Percentiles rank a stretch among this genome's conserved stretches.
Evolutionary conservation across 163 green algal species (phyloP).

Genomic region (Scenedesmus sp.): DNA sequence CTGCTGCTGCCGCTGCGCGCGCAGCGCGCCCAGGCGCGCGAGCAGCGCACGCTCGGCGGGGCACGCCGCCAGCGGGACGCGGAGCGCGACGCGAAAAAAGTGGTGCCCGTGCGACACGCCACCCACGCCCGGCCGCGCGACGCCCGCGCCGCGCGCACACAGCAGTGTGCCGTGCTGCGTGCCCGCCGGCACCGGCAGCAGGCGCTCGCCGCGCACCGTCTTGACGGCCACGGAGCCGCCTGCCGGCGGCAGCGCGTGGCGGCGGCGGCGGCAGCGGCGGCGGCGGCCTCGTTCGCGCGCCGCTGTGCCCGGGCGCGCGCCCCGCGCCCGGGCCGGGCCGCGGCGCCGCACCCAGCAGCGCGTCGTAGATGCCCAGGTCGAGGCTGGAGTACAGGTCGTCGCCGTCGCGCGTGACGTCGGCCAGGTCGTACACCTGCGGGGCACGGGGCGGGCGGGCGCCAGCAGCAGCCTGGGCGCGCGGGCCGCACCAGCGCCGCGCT

Average conservation of each 20-base stretch:
- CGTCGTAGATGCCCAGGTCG: constrained; percentile 11
- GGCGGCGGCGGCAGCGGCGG: too few relatives aligned
- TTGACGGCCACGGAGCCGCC: too few relatives aligned
- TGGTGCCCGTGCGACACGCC: constrained; percentile 39
- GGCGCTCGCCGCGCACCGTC: too few relatives aligned
- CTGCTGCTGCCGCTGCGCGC: not conserved
- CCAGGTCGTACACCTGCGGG: constrained; percentile 34
- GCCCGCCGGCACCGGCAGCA: constrained; percentile 8
- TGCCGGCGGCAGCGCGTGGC: too few relatives aligned
- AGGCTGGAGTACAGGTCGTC: constrained; percentile 36
- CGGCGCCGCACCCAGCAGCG: constrained; percentile 14
- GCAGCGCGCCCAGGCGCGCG: constrained; percentile 10
- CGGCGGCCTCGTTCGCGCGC: too few relatives aligned
- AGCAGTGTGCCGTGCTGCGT: constrained; percentile 27
- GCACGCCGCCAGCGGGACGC: constrained; percentile 2
- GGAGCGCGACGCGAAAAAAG: constrained; percentile 26
- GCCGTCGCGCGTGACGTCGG: constrained; percentile 4
- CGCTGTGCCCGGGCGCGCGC: too few relatives aligned
- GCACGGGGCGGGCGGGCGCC: not conserved
- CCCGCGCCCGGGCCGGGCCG: too few relatives aligned
- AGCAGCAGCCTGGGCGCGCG: not conserved
- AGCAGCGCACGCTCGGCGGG: constrained; percentile 4
- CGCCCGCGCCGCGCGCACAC: constrained; percentile 16
- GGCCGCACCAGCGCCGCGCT: not conserved
- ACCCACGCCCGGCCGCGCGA: not conserved